Base-by-base conservation (phyloP, 2,329 filamentous ascomycete genomes). In the Chaetomiaceae sp. region DNA sequence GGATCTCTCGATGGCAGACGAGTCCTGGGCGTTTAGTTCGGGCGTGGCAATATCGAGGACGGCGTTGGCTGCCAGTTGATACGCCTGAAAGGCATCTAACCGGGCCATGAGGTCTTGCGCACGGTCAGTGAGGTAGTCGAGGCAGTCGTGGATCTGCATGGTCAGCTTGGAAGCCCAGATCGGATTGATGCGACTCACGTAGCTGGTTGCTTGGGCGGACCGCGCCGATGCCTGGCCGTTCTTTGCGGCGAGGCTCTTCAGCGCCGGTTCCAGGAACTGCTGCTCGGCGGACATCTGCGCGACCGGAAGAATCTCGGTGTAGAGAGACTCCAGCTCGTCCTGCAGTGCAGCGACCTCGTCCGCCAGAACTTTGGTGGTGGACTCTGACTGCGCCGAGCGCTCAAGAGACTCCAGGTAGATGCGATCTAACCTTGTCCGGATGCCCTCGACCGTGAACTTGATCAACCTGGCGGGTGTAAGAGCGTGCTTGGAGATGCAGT, bases 251-350 rank as follows among this genome's bases (percentile, higher is more conserved):
- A 78, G 65, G 0, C 72, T 69, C 51, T 70, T 69, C 6, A 81
- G 68, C 1, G 85, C 81, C 0, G 85, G 85, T 55, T 82, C 78
- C 5, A 86, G 73, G 59, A 84, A 78, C 63, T 87, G 82, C 61
- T 86, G 80, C 59, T 88, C 83, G 1, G 84, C 76, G 0, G 85
- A 82, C 81, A 89, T 89, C 57, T 87, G 81, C 6, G 84, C 80
- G 2, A 89, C 82, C 0, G 85, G 81, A 0, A 85, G 71, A 37
- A 89, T 83, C 64, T 89, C 87, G 0, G 83, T 73, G 60, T 87
- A 85, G 3, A 89, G 72, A 4, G 84, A 87, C 59, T 88, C 83
- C 1, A 89, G 72, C 63, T 89, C 86, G 29, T 80, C 78, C 61
- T 84, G 79, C 2, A 87, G 65, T 3, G 76, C 73, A 14, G 69